phyloP scores from a whole-genome alignment of 208 protist genomes.

The Ichthyophonus hoferi region DNA sequence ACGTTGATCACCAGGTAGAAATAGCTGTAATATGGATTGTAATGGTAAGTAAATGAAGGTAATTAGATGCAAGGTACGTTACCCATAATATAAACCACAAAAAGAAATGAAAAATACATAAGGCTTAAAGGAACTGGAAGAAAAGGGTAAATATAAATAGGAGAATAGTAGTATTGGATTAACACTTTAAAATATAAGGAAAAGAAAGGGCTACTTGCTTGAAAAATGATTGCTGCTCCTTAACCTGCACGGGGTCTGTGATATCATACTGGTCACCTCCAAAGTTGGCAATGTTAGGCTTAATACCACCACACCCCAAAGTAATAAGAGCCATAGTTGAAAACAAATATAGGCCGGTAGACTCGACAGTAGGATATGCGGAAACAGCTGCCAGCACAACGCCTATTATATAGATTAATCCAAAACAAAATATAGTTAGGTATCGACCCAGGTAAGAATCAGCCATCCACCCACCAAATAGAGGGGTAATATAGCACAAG shows the following conservation, averaged over 20 bases:
- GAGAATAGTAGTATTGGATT: no score
- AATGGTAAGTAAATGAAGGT: no score
- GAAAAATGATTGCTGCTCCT: constrained; percentile 4
- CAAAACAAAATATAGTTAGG: background rate
- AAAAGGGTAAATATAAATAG: no score
- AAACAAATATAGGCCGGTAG: background rate
- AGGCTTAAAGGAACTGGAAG: no score
- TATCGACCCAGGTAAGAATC: constrained; percentile 5
- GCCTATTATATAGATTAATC: background rate
- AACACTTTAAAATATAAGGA: no score
- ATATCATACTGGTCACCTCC: constrained; percentile 8
- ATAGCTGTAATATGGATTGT: no score
- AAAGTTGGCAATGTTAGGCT: constrained; percentile 10
- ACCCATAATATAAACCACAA: no score
- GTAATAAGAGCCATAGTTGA: background rate
- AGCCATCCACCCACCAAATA: background rate
- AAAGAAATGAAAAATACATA: no score
- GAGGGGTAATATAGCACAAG: constrained; percentile 4
- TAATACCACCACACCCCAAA: constrained; percentile 29
- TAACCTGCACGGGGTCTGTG: background rate
- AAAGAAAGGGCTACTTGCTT: no score
- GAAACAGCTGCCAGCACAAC: background rate
- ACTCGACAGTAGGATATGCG: background rate
- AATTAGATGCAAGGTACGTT: no score
- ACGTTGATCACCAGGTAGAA: constrained; percentile 9